Conservation (phyloP, 176 grass and related monocot genomes). For the Triticum monococcum region DNA sequence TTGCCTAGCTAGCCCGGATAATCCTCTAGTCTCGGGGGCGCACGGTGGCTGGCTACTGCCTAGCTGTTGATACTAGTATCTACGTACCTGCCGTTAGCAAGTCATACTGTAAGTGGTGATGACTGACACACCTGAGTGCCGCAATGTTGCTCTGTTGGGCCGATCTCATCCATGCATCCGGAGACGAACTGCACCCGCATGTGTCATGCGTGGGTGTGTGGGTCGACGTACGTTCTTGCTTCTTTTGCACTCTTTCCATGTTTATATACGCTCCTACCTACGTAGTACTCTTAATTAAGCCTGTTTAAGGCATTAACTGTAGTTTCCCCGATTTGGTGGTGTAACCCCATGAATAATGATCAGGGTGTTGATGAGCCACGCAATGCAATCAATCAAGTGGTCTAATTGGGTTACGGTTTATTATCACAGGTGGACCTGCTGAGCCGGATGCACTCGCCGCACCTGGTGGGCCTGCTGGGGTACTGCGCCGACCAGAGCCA, state of each 20-base stretch:
- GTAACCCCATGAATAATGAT: not conserved
- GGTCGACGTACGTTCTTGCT: not conserved
- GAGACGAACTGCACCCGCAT: not conserved
- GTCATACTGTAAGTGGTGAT: not conserved
- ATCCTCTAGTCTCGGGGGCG: too few species aligned
- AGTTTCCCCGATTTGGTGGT: not conserved
- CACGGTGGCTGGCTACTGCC: not conserved
- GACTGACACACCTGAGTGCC: not conserved
- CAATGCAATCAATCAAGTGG: not conserved
- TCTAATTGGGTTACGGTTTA: not conserved
- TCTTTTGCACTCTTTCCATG: not conserved
- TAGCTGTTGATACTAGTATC: not conserved
- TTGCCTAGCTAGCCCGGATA: not conserved
- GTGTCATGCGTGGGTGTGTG: too few species aligned
- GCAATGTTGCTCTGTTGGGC: not conserved
- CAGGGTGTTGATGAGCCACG: not conserved
- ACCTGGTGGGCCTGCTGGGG: constrained; percentile 79
- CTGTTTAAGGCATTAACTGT: not conserved
- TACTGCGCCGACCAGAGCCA: constrained; percentile 97
- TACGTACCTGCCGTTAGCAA: not conserved
- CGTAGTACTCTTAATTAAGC: not conserved
- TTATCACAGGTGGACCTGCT: constrained; percentile 76
- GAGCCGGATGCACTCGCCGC: constrained; percentile 73
- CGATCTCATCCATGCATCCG: not conserved
- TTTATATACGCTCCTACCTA: not conserved